Evolutionary conservation across 148 eudicot species (phyloP).

Genomic region (Rhododendron henanense): DNA sequence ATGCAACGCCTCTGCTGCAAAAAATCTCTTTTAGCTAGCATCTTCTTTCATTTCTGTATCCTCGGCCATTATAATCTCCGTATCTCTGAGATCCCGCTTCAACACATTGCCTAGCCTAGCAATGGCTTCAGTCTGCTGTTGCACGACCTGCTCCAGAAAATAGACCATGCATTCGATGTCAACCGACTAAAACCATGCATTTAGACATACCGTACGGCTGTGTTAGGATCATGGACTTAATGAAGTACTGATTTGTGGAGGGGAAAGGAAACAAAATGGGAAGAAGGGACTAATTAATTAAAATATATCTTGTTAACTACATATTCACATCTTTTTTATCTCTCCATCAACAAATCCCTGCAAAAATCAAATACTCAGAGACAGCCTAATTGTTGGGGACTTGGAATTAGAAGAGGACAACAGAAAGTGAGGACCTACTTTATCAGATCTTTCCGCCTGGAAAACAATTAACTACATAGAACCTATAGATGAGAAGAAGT

Average conservation of each 20-base stretch:
- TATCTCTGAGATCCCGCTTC: constrained; percentile 79
- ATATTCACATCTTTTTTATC: neutral
- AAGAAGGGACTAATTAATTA: neutral
- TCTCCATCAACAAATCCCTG: neutral
- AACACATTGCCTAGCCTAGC: constrained; percentile 81
- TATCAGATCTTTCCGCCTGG: neutral
- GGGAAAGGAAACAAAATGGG: neutral
- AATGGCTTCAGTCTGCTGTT: constrained; percentile 89
- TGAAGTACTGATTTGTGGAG: neutral
- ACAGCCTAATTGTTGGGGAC: neutral
- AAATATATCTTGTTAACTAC: neutral
- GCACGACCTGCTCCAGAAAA: constrained; percentile 56
- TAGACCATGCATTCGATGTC: neutral
- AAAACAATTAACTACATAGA: neutral
- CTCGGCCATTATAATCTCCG: constrained; percentile 94
- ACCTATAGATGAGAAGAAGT: neutral
- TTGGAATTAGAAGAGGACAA: neutral
- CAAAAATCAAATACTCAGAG: neutral
- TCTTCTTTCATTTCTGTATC: constrained; percentile 62
- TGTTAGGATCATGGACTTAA: neutral
- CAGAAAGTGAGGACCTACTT: neutral
- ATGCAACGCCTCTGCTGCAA: neutral
- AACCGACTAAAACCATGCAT: neutral
- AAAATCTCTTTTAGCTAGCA: constrained; percentile 17
- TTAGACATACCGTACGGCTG: neutral